Evolutionary conservation across 805 yeast genomes (phyloP), one percentile per base, ranked within the genome.

Genomic region (Yarrowia bubula): DNA sequence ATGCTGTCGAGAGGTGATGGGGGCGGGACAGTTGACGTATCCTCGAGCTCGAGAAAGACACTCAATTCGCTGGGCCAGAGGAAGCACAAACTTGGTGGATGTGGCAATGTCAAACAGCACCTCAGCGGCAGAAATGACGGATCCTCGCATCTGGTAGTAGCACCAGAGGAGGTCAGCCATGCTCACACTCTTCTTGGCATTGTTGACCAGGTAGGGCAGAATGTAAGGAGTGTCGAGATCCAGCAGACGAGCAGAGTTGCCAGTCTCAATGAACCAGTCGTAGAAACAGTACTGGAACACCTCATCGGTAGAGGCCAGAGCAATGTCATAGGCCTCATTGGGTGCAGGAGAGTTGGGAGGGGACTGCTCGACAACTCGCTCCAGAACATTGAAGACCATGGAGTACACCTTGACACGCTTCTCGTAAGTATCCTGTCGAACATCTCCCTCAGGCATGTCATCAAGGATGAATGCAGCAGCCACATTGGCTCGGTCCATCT

Each of bases 11-110:
- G 87, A 81, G 66, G 81, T 83, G 35, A 93, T 90, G 31, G 93
- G 88, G 68, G 92, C 85, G 50, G 83, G 86, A 75, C 96, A 88
- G 72, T 90, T 90, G 75, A 96, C 89, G 78, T 90, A 92, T 2
- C 97, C 97, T 75, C 88, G 89, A 0, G 98, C 98, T 69, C 98
- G 83, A 1, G 98, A 90, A 64, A 95, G 79, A 73, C 83, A 91
- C 75, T 92, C 97, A 48, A 93, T 87, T 73, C 99, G 83, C 71
- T 88, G 87, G 42, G 83, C 81, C 66, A 93, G 80, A 41, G 82
- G 77, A 58, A 93, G 79, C 10, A 83, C 82, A 74, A 91, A 90
- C 28, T 74, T 68, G 62, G 85, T 87, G 15, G 96, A 88, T 18
- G 86, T 78, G 0, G 97, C 88, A 65, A 95, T 78, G 6, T 84